Conservation (phyloP, 371 early-diverging fungal genomes). For the Zopfochytrium polystomum region DNA sequence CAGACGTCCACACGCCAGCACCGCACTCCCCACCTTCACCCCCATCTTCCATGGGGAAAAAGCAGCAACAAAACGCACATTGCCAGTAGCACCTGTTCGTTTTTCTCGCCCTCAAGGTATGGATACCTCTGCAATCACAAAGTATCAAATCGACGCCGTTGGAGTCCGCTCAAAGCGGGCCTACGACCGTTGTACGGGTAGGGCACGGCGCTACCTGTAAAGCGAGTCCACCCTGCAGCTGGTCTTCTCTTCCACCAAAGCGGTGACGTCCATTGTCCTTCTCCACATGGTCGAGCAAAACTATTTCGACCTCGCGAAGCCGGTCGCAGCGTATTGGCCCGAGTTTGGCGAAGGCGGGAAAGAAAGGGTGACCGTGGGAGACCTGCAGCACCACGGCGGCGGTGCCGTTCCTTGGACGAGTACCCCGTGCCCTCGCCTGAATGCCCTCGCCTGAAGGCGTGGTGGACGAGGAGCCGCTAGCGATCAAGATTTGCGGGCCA, state of each 20-base stretch:
- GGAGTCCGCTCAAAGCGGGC: no score
- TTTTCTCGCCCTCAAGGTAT: no score
- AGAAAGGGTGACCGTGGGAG: constrained; percentile 62
- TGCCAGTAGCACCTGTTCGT: no score
- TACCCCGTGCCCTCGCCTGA: no score
- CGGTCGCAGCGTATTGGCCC: constrained; percentile 68
- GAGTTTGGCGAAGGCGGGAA: constrained; percentile 73
- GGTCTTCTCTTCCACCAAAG: constrained; percentile 67
- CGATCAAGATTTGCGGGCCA: constrained; percentile 55
- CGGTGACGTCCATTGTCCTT: constrained; percentile 56
- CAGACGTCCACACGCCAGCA: no score
- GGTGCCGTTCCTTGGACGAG: constrained; percentile 59
- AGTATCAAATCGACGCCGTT: no score
- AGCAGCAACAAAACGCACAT: no score
- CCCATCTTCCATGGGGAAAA: no score
- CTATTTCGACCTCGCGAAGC: constrained; percentile 51
- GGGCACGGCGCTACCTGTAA: constrained; percentile 36
- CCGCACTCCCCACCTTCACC: no score
- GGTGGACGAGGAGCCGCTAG: constrained; percentile 34
- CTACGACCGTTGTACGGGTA: constrained; percentile 62
- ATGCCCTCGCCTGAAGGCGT: constrained; percentile 34
- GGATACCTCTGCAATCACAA: no score
- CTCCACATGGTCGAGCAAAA: constrained; percentile 62
- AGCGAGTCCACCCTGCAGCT: constrained; percentile 59
- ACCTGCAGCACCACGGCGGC: constrained; percentile 61